Conservation (phyloP, 192 early-diverging fungal species). For the Backusella morwellensis region DNA sequence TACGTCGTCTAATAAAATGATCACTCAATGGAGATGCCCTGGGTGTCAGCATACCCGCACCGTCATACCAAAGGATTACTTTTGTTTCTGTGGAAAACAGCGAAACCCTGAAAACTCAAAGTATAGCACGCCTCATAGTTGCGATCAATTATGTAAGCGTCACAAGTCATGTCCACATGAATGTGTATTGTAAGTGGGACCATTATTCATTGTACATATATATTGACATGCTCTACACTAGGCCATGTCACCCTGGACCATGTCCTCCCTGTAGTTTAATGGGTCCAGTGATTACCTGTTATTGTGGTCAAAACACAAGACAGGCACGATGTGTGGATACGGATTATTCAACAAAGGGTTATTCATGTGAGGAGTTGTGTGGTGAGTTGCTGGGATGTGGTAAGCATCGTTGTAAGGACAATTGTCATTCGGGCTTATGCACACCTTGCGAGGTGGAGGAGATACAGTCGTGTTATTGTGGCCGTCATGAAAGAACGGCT, state of each 20-base stretch:
- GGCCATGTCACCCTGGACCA: constrained; percentile 91
- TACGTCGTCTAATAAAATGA: constrained; percentile 23
- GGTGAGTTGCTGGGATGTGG: constrained; percentile 69
- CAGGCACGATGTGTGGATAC: constrained; percentile 75
- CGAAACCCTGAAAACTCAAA: constrained; percentile 65
- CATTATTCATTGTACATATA: not conserved
- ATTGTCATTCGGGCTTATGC: constrained; percentile 73
- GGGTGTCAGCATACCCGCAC: constrained; percentile 79
- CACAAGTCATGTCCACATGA: constrained; percentile 69
- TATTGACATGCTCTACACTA: constrained; percentile 2
- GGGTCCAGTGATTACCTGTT: constrained; percentile 75
- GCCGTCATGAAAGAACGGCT: constrained; percentile 50
- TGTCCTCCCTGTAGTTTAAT: constrained; percentile 87
- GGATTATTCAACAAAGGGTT: constrained; percentile 59
- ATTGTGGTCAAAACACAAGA: constrained; percentile 70
- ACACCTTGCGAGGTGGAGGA: constrained; percentile 54
- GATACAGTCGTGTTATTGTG: constrained; percentile 69
- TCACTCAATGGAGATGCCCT: constrained; percentile 80
- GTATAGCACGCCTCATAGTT: constrained; percentile 79
- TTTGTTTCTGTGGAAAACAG: constrained; percentile 87
- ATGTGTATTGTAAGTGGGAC: constrained; percentile 59
- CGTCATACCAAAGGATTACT: constrained; percentile 69
- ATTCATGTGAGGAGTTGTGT: constrained; percentile 71
- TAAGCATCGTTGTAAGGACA: constrained; percentile 61
- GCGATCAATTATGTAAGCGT: constrained; percentile 75